phyloP scores from a whole-genome alignment of 306 rosid species.

The Quercus alba region DNA sequence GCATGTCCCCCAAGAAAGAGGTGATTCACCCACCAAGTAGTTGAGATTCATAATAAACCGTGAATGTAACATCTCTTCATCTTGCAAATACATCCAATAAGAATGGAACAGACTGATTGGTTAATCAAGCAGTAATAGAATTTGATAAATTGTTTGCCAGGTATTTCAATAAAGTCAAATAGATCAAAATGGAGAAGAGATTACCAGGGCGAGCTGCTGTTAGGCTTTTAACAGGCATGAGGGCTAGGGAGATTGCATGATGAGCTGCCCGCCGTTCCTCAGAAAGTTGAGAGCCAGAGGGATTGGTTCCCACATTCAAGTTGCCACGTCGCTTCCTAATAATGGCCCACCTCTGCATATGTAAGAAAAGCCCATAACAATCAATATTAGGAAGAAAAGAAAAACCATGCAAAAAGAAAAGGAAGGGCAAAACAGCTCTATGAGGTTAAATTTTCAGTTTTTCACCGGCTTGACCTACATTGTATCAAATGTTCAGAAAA shows the following conservation, averaged over 20 bases:
- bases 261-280: slow-evolving; percentile 82
- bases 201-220: slow-evolving; percentile 57
- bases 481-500: not conserved
- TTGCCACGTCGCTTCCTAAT: slow-evolving; percentile 54
- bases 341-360: slow-evolving; percentile 76
- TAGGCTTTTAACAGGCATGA: slow-evolving; percentile 61
- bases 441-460: not conserved
- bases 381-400: slow-evolving; percentile 21
- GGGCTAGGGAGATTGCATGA: slow-evolving; percentile 74
- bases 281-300: slow-evolving; percentile 49
- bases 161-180: not conserved
- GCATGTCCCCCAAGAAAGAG: not conserved
- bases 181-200: slow-evolving; percentile 19
- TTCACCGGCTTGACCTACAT: not conserved
- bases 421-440: not conserved
- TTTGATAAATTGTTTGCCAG: slow-evolving; percentile 7
- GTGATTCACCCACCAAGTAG: not conserved
- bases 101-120: not conserved
- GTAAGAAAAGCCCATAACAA: slow-evolving; percentile 32
- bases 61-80: not conserved
- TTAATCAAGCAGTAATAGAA: slow-evolving; percentile 1
- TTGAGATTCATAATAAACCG: not conserved
- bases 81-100: not conserved
- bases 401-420: not conserved
- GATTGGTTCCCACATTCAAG: slow-evolving; percentile 34